Conservation (phyloP, 2,329 filamentous ascomycete species). For the Ophiosphaerella herpotricha region DNA sequence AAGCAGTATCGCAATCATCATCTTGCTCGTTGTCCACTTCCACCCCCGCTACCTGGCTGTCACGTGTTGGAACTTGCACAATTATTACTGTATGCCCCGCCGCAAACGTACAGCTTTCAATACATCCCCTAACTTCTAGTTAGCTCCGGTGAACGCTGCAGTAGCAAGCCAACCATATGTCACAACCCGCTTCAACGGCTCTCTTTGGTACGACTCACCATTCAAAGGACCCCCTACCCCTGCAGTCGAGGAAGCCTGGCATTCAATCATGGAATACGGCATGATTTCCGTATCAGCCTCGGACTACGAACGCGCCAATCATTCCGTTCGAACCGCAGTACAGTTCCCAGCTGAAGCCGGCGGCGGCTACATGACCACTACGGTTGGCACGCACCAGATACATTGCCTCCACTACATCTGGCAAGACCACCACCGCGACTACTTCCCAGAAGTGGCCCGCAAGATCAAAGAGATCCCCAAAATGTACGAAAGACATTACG, state of each 20-base stretch:
- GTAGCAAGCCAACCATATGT: background rate
- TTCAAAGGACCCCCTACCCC: constrained; percentile 3
- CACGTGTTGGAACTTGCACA: background rate
- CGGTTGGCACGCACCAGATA: constrained; percentile 2
- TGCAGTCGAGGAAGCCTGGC: background rate
- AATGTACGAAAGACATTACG: constrained; percentile 3
- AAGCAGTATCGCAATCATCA: background rate
- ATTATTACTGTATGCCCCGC: background rate
- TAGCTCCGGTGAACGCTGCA: constrained; percentile 1
- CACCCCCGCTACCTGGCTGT: background rate
- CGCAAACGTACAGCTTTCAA: background rate
- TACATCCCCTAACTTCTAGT: background rate
- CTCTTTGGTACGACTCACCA: background rate
- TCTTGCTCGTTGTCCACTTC: background rate
- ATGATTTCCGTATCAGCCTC: background rate
- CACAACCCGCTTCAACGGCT: constrained; percentile 2
- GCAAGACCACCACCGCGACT: constrained; percentile 1
- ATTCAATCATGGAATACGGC: constrained; percentile 1
- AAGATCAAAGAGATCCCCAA: constrained; percentile 2
- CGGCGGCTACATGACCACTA: background rate
- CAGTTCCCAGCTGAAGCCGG: constrained; percentile 1
- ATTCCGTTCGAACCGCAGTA: background rate
- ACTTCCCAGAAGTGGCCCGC: background rate
- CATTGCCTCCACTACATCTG: constrained; percentile 3
- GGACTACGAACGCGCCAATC: background rate